Percentiles rank a stretch among this genome's conserved stretches.
These are phyloP conservation scores for Backusella westeae DNA, from an alignment of 192 early-diverging fungal genomes.

Conservation along the genomic window DNA sequence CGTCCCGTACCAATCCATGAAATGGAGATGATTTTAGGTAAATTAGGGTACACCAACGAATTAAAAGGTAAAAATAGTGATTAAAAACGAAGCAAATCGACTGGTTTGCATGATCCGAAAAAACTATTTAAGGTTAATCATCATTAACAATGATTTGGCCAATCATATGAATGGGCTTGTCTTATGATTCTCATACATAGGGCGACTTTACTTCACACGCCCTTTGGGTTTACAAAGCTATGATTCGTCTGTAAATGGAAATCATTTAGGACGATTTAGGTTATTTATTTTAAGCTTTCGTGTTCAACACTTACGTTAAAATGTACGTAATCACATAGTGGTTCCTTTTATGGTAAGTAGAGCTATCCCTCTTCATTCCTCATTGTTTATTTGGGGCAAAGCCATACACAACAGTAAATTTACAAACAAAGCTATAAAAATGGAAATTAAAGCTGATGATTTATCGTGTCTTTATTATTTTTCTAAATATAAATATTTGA, in stretches of 20 bases:
- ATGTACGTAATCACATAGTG: not conserved
- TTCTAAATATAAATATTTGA: not conserved
- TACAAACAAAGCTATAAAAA: not conserved
- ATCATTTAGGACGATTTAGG: not conserved
- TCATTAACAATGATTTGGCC: not conserved
- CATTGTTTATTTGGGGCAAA: not conserved
- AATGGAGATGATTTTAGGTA: slow-evolving; percentile 5
- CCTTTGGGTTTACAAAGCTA: not conserved
- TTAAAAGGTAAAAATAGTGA: slow-evolving; percentile 7
- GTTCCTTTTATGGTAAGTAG: slow-evolving; percentile 1
- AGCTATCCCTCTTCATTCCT: not conserved
- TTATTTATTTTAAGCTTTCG: not conserved
- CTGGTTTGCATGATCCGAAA: slow-evolving; percentile 6
- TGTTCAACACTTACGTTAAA: not conserved
- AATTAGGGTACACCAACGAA: slow-evolving; percentile 8
- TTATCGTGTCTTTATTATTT: not conserved
- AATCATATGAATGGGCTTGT: not conserved
- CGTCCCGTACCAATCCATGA: not conserved
- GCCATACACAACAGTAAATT: not conserved
- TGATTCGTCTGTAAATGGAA: not conserved
- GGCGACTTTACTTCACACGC: not conserved
- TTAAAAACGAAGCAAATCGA: slow-evolving; percentile 3
- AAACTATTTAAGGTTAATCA: slow-evolving; percentile 9
- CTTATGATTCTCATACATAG: slow-evolving; percentile 7
- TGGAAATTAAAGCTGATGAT: not conserved